Evolutionary conservation across 1,284 basidiomycete genomes (phyloP), one percentile per base, ranked within the genome.

Genomic region (Marasmius fiardii): DNA sequence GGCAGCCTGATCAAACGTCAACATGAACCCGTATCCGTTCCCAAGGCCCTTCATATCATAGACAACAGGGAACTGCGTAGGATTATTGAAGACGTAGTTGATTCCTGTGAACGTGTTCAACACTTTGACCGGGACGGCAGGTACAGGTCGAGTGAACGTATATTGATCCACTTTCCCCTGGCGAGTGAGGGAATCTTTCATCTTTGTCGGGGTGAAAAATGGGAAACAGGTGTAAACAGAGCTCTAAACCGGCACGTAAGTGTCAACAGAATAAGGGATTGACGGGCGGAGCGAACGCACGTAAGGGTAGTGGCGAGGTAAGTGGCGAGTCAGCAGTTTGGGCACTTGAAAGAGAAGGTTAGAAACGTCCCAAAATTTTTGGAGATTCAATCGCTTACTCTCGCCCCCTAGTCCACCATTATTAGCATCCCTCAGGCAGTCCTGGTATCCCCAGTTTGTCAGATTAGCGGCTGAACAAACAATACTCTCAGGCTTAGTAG

Each of bases 201-300:
- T 79, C 60, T 76, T 66, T 44, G 63, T 50, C 58, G 83, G 71
- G 21, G 77, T 77, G 64, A 80, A 78, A 74, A 85, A 83, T 0
- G 84, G 81, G 72, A 79, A 83, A n/a, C 78, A 69, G 0, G 68
- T 64, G 54, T 75, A 75, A 14, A 70, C 66, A 5, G 71, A 74
- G 60, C 75, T 74, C 60, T 64, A 74, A 24, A n/a, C 5, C 12
- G 2, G 12, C n/a, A 11, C n/a, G n/a, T n/a, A n/a, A n/a, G n/a
- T n/a, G n/a, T n/a, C n/a, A n/a, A n/a, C n/a, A n/a, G n/a, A n/a
- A n/a, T n/a, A n/a, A 37, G 12, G 35, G 12, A 2, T 12, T 5
- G n/a, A 37, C 3, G n/a, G 5, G 35, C 35, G 35, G 35, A 37
- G n/a, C 12, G 35, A n/a, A n/a, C 35, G 35, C n/a, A 37, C 35